A percentile compares a stretch with the other conserved stretches of the same genome.
Evolutionary conservation across 2,329 filamentous ascomycete species (phyloP).

Genomic region (Clonostachys chloroleuca): DNA sequence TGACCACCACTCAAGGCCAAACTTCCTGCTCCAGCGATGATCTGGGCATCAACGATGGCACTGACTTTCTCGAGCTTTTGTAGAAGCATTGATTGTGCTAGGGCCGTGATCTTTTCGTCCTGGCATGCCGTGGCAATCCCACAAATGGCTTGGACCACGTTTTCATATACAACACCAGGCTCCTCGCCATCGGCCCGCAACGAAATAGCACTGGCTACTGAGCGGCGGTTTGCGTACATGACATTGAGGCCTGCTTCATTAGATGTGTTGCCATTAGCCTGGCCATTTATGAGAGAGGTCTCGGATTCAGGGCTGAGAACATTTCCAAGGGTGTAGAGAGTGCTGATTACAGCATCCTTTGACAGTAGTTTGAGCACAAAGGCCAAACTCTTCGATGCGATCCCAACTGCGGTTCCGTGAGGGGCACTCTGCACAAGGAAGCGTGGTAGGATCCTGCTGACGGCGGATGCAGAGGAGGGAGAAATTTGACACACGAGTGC

Average conservation of each 20-base stretch:
- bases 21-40: constrained; percentile 76
- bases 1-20: constrained; percentile 74
- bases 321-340: constrained; percentile 93
- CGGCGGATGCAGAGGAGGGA: constrained; percentile 65
- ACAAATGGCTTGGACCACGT: constrained; percentile 93
- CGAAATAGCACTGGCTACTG: constrained; percentile 75
- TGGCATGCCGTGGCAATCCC: constrained; percentile 77
- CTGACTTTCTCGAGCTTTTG: constrained; percentile 91
- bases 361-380: constrained; percentile 78
- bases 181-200: constrained; percentile 72
- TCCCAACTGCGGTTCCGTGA: constrained; percentile 61
- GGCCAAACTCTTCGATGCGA: constrained; percentile 82
- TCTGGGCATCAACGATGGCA: constrained; percentile 73
- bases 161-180: constrained; percentile 69
- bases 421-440: constrained; percentile 84
- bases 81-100: constrained; percentile 93
- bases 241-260: constrained; percentile 30
- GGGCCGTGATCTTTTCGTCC: constrained; percentile 87
- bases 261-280: constrained; percentile 33
- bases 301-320: constrained; percentile 73
- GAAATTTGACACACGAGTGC: constrained; percentile 76
- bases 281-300: constrained; percentile 47
- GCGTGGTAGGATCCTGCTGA: constrained; percentile 76
- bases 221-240: constrained; percentile 50
- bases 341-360: constrained; percentile 91